Percentiles rank a stretch among this genome's conserved stretches.
These are phyloP conservation scores for Geranium incanum DNA, from an alignment of 441 rosid genomes.

Conservation along the genomic window DNA sequence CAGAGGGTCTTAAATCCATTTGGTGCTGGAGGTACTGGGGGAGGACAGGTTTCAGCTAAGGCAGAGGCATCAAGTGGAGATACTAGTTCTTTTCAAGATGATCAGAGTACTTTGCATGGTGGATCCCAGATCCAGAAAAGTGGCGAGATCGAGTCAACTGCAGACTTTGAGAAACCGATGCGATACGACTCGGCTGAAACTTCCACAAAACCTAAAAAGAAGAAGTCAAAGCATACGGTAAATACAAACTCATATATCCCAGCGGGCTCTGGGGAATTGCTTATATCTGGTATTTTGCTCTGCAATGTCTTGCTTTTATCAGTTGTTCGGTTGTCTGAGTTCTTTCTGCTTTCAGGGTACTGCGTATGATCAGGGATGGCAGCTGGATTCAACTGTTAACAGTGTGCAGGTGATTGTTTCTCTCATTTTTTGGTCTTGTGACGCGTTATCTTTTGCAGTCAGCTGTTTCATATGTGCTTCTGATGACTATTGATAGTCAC, in stretches of 20 bases:
- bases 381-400: conserved; percentile 49
- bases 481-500: background rate
- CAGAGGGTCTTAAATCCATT: conserved; percentile 69
- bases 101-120: conserved; percentile 76
- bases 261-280: conserved; percentile 14
- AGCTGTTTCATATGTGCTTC: background rate
- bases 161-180: conserved; percentile 61
- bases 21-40: conserved; percentile 49
- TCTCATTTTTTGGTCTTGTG: conserved; percentile 2
- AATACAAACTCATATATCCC: conserved; percentile 25
- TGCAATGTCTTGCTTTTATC: conserved; percentile 3
- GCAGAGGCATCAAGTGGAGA: conserved; percentile 98
- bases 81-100: conserved; percentile 94
- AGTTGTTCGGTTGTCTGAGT: conserved; percentile 25
- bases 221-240: conserved; percentile 64
- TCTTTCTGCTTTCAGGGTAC: conserved; percentile 54
- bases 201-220: conserved; percentile 50
- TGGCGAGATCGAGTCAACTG: conserved; percentile 76
- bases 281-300: conserved; percentile 5
- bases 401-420: conserved; percentile 59
- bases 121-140: conserved; percentile 68
- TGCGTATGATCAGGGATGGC: conserved; percentile 80
- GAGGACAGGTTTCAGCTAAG: conserved; percentile 43
- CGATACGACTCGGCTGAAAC: conserved; percentile 77
- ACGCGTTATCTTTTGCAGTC: background rate